Evolutionary conservation across 768 basidiomycete species (phyloP).

Genomic region (Rhizopogon roseolus): DNA sequence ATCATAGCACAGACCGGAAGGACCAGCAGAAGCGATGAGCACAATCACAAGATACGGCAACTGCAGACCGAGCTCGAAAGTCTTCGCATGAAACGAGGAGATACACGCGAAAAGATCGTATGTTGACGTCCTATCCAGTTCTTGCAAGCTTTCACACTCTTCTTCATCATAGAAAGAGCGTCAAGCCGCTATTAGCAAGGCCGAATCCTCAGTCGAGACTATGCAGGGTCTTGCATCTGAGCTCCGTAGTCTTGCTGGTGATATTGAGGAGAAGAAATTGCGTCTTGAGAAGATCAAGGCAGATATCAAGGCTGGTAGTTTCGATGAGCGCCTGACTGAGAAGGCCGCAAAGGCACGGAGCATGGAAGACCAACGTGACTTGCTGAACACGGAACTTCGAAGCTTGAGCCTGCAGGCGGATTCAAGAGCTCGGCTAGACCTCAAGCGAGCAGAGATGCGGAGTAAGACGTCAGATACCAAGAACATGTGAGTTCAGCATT

Average conservation of each 20-base stretch:
- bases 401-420: slow-evolving; percentile 76
- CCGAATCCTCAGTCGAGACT: slow-evolving; percentile 54
- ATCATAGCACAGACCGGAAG: slow-evolving; percentile 39
- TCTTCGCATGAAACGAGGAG: slow-evolving; percentile 48
- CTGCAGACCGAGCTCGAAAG: slow-evolving; percentile 52
- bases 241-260: slow-evolving; percentile 47
- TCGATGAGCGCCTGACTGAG: slow-evolving; percentile 58
- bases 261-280: slow-evolving; percentile 66
- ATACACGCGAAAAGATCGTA: slow-evolving; percentile 56
- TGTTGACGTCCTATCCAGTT: slow-evolving; percentile 11
- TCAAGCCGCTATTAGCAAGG: slow-evolving; percentile 44
- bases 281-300: slow-evolving; percentile 56
- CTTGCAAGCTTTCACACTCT: background rate
- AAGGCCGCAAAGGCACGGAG: slow-evolving; percentile 46
- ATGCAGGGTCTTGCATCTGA: slow-evolving; percentile 50
- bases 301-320: slow-evolving; percentile 56
- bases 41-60: slow-evolving; percentile 51
- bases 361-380: slow-evolving; percentile 68
- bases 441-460: slow-evolving; percentile 67
- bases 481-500: slow-evolving; percentile 48
- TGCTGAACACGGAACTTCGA: slow-evolving; percentile 65
- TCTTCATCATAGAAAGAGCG: slow-evolving; percentile 37
- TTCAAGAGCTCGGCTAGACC: slow-evolving; percentile 68
- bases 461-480: slow-evolving; percentile 62
- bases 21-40: slow-evolving; percentile 56